phyloP scores from a whole-genome alignment of 139 green algal genomes.

The Zygnema cylindricum region DNA sequence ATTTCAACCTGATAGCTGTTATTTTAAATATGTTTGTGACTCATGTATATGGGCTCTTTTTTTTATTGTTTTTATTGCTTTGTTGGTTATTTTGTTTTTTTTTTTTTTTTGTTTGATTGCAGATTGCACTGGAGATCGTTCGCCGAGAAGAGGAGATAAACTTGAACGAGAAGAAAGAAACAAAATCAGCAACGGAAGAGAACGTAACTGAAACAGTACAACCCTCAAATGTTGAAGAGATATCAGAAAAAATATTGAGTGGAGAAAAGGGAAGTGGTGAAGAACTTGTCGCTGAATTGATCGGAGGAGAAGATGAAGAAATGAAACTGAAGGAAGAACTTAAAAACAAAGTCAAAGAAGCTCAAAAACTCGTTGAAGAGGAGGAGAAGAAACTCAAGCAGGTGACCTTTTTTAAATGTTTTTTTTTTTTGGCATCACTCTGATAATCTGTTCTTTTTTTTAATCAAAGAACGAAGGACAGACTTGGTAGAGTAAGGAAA shows the following conservation, averaged over 20 bases:
- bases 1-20: no score
- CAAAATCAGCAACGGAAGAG: background rate
- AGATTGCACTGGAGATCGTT: constrained; percentile 44
- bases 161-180: constrained; percentile 2
- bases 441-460: no score
- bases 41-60: no score
- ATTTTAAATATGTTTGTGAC: no score
- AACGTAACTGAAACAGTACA: background rate
- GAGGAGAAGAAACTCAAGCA: background rate
- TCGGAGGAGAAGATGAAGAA: background rate
- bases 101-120: no score
- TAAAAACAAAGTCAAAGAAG: constrained; percentile 64
- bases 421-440: no score
- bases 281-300: constrained; percentile 16
- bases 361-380: background rate
- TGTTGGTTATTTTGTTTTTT: no score
- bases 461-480: no score
- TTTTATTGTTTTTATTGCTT: background rate
- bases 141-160: constrained; percentile 33
- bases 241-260: constrained; percentile 50
- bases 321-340: background rate
- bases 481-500: no score
- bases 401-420: no score
- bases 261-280: constrained; percentile 39
- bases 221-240: background rate